phyloP scores from a whole-genome alignment of 1,284 basidiomycete genomes.

The Ustilago lituana region DNA sequence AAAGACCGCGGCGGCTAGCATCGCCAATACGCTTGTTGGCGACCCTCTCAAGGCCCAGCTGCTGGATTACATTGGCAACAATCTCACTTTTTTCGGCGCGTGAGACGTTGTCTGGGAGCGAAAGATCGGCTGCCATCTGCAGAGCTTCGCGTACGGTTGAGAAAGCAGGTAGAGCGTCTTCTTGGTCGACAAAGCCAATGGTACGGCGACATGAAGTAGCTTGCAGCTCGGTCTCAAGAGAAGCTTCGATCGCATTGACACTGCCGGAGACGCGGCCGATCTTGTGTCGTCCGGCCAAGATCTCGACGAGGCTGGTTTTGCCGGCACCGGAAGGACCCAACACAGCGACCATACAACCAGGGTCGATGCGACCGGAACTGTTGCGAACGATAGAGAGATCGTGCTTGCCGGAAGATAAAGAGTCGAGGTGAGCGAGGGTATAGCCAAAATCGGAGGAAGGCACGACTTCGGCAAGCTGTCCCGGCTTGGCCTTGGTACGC shows the following conservation, averaged over 20 bases:
- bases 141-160: constrained; percentile 58
- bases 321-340: constrained; percentile 58
- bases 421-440: constrained; percentile 12
- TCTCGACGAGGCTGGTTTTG: constrained; percentile 57
- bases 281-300: constrained; percentile 55
- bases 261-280: constrained; percentile 35
- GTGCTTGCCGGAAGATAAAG: not conserved
- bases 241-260: constrained; percentile 25
- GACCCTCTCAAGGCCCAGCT: constrained; percentile 46
- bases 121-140: constrained; percentile 51
- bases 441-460: constrained; percentile 11
- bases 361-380: constrained; percentile 42
- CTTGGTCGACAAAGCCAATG: constrained; percentile 57
- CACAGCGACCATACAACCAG: constrained; percentile 52
- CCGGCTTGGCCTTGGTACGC: not conserved
- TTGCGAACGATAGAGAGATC: constrained; percentile 16
- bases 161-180: constrained; percentile 51
- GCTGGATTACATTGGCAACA: constrained; percentile 32
- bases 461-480: not conserved
- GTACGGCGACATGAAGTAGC: constrained; percentile 9
- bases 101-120: constrained; percentile 48
- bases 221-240: not conserved
- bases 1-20: constrained; percentile 47
- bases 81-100: constrained; percentile 33
- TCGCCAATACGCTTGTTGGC: constrained; percentile 52